Base-by-base conservation (phyloP, 306 rosid species). In the Neltuma alba region DNA sequence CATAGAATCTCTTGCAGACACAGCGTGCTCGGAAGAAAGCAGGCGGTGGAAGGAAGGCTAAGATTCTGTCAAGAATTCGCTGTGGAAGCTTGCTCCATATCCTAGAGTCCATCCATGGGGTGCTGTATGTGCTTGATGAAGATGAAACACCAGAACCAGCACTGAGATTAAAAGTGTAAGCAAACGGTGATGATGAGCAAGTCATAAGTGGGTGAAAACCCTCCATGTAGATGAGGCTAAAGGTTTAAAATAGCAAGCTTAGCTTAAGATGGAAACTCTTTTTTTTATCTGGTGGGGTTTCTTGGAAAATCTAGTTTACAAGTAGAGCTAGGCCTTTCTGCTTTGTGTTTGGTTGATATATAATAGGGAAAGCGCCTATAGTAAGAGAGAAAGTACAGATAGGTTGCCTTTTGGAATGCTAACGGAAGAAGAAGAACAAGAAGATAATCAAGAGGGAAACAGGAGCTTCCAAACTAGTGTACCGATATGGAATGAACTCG, bases 21-120 rank as follows among this genome's bases (percentile, higher is more conserved):
- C 88, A 90, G 10, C 99, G 97, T 0, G 93, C 88, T 0, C 98
- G 85, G 21, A 93, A 93, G 83, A 96, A 93, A 25, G 99, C 96
- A 0, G 98, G 97, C 1, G 96, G 92, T 6, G 99, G 96, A 30
- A 93, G 97, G 18, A 89, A 88, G 21, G 92, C 98, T 8, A 96
- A 67, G 33, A 96, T 88, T 1, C 94, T 91, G 57, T 96, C 99
- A 3, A 93, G 86, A 7, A 96, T 82, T 66, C 86, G 86, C 50
- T 83, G 92, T 7, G 99, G 99, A 55, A 96, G 93, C 64, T 89
- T 89, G 31, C 94, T 88, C 99, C 99, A 96, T 69, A 96, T 91
- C 65, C 94, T 93, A 79, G 81, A 67, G 76, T 96, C 96, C 99
- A 96, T 93, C 87, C 86, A 87, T 12, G 85, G 87, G 44, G 77